Evolutionary conservation across 768 basidiomycete genomes (phyloP).

Genomic region (Mycena capillaripes): DNA sequence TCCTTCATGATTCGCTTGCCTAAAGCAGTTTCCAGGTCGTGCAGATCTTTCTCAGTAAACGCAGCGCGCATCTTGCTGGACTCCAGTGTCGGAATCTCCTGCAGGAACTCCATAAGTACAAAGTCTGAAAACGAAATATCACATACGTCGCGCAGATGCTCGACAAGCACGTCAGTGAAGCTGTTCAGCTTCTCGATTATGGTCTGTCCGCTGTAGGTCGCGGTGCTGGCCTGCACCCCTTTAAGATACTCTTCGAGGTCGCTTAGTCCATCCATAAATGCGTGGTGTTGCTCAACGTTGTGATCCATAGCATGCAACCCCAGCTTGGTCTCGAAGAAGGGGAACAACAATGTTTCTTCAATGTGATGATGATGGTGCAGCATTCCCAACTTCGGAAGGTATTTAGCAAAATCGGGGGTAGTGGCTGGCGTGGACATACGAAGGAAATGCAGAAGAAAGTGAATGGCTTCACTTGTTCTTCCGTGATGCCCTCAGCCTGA

Average conservation of each 20-base stretch:
- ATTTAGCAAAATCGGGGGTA: too few relatives aligned
- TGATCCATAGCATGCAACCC: slow-evolving; percentile 40
- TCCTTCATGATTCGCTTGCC: slow-evolving; percentile 40
- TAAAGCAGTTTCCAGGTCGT: slow-evolving; percentile 42
- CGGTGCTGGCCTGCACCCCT: slow-evolving; percentile 70
- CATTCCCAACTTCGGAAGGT: slow-evolving; percentile 36
- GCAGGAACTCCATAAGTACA: background rate
- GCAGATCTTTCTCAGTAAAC: slow-evolving; percentile 44
- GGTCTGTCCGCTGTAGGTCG: slow-evolving; percentile 61
- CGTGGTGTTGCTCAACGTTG: slow-evolving; percentile 48
- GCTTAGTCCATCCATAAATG: slow-evolving; percentile 44
- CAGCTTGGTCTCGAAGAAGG: slow-evolving; percentile 46
- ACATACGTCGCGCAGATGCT: slow-evolving; percentile 46
- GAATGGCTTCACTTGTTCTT: slow-evolving; percentile 45
- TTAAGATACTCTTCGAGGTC: slow-evolving; percentile 55
- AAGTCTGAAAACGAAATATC: background rate
- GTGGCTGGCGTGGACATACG: slow-evolving; percentile 34
- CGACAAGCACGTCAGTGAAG: slow-evolving; percentile 44
- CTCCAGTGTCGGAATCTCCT: slow-evolving; percentile 48
- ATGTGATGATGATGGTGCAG: slow-evolving; percentile 50
- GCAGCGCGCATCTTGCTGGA: slow-evolving; percentile 42
- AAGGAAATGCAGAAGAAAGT: slow-evolving; percentile 44
- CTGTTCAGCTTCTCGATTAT: slow-evolving; percentile 42
- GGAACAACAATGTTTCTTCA: slow-evolving; percentile 49
- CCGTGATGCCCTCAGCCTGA: slow-evolving; percentile 41